phyloP scores from a whole-genome alignment of 2,329 filamentous ascomycete species.

The Dryadomyces sulphureus region DNA sequence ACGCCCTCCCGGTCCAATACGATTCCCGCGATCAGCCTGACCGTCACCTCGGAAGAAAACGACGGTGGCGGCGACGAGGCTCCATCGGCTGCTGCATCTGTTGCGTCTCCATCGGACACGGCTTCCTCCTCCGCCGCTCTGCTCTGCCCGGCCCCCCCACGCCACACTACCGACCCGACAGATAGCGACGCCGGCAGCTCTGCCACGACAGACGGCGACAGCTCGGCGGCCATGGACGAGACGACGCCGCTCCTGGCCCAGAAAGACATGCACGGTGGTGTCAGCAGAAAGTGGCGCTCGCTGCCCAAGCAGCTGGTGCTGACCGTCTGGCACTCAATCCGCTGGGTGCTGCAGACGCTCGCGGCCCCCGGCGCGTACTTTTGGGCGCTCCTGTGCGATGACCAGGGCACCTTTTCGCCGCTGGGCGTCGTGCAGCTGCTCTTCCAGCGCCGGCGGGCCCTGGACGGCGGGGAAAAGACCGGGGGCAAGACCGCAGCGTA shows the following conservation, averaged over 20 bases:
- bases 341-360: conserved; percentile 64
- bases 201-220: not conserved
- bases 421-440: conserved; percentile 56
- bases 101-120: not conserved
- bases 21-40: conserved; percentile 35
- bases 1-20: conserved; percentile 48
- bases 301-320: conserved; percentile 57
- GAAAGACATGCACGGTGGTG: conserved; percentile 11
- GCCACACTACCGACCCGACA: not conserved
- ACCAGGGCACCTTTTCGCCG: conserved; percentile 63
- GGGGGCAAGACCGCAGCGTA: not conserved
- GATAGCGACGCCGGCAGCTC: conserved; percentile 7
- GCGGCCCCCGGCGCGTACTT: conserved; percentile 70
- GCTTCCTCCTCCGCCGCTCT: not conserved
- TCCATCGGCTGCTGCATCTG: no score
- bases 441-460: conserved; percentile 21
- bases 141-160: not conserved
- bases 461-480: not conserved
- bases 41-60: conserved; percentile 27
- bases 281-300: conserved; percentile 29
- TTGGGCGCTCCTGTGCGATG: conserved; percentile 66
- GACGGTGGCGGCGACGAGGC: conserved; percentile 7
- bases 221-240: conserved; percentile 33
- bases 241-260: conserved; percentile 48
- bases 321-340: conserved; percentile 60